Percentiles rank a stretch among this genome's conserved stretches.
Conservation (phyloP, 2,329 filamentous ascomycete genomes). For the Hypoxylon sp. region DNA sequence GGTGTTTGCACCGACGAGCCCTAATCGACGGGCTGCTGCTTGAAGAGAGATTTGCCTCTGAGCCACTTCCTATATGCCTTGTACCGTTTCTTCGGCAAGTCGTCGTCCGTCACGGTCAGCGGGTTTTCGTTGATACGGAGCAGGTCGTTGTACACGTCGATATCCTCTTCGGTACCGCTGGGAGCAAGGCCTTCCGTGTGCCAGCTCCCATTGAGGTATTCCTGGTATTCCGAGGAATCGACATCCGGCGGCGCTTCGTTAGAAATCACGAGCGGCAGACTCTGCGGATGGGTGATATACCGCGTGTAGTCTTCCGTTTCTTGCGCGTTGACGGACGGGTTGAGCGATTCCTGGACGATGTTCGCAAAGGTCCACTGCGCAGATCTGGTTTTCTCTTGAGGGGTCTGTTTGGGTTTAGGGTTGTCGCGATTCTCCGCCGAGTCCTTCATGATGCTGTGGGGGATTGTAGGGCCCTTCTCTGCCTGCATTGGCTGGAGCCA, state of each 20-base stretch:
- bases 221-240: constrained; percentile 77
- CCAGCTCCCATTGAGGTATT: constrained; percentile 81
- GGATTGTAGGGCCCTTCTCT: constrained; percentile 55
- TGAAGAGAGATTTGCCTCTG: constrained; percentile 94
- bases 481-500: constrained; percentile 70
- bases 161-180: constrained; percentile 72
- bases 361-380: constrained; percentile 92
- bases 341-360: constrained; percentile 86
- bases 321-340: constrained; percentile 81
- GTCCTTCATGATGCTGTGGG: constrained; percentile 72
- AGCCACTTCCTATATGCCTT: constrained; percentile 98
- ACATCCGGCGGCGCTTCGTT: constrained; percentile 74
- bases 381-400: constrained; percentile 82
- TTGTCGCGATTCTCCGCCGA: constrained; percentile 49
- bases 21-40: constrained; percentile 80
- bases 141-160: constrained; percentile 82
- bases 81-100: constrained; percentile 92
- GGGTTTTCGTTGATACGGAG: constrained; percentile 84
- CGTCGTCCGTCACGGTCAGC: constrained; percentile 88
- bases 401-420: constrained; percentile 67
- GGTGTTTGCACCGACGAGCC: constrained; percentile 46
- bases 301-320: constrained; percentile 90
- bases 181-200: constrained; percentile 69
- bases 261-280: constrained; percentile 85
- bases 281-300: constrained; percentile 91